Base-by-base conservation (phyloP, 108 stramenopile species). In the Skeletonema costatum region DNA sequence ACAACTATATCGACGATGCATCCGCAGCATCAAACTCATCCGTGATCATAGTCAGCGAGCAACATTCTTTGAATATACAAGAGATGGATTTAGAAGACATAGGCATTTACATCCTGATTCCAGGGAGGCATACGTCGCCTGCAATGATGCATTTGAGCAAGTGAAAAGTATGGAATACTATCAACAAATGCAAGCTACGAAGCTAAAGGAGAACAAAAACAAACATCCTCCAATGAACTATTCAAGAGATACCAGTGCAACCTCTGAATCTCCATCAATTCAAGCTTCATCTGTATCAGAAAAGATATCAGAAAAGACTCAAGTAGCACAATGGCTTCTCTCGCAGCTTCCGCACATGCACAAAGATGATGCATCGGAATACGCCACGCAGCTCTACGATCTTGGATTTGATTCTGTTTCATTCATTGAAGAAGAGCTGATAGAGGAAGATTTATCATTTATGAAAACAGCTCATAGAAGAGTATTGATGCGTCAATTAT, bases 161-260 rank as follows among this genome's bases (percentile, higher is more conserved):
- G 74, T 86, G 2, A 74, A 80, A 53, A 67, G 80, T 30, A 86
- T 86, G 86, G 79, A 86, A 29, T 86, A 84, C 32, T 86, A 84
- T 59, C 86, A 86, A 58, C 63, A 65, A 66, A 73, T 81, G 68
- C 75, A 76, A 71, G 58, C 51, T 4, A 56, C 17, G 41, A 60
- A 74, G 39, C 51, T 69, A 31, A 33, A 68, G 12, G 25, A 38
- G 9, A 13, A 38, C 17, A 44, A 32, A 14, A 64, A 2, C 29
- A 36, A 60, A 42, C 39, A 29, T 30, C 42, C 14, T 16, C 14
- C 14, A 16, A 44, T 16, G 16, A 9, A 44, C 14, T 16, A 2
- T 16, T 16, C 42, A 44, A 44, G 21, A 21, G 21, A 3, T 53
- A 29, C 51, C 8, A 25, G 21, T 53, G 1, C 42, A 5, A 16